Base-by-base conservation (phyloP, 805 yeast genomes). In the Candida taoyuanica region DNA sequence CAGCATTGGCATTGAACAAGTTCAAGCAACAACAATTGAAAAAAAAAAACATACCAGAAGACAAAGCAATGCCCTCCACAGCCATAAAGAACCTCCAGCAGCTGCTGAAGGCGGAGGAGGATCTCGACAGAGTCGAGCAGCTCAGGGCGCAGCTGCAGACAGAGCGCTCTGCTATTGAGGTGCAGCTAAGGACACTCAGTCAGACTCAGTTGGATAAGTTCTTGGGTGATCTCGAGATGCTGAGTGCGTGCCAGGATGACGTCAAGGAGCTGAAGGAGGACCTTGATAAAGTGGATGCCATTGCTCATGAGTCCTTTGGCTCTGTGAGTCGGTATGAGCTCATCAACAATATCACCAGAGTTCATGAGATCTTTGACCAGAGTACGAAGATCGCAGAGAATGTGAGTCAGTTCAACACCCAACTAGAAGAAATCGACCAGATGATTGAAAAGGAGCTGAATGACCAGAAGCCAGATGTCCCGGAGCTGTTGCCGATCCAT, bases 151-250 rank as follows among this genome's bases (percentile, higher is more conserved):
- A 77, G 42, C 60, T 83, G 33, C 43, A 58, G 6, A 80, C 79
- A 46, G 96, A 91, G 53, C 85, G 85, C 56, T 70, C 81, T 0
- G 71, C 83, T 3, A 66, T 87, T 11, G 96, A 86, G 49, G 68
- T 81, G 33, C 50, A 49, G 24, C 33, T 54, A 12, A 76, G 74
- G 37, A 64, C 74, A 12, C 46, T 41, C 23, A 38, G 51, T 3
- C 45, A 48, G 21, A 19, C 25, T 14, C 91, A 87, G 55, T 65
- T 91, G 46, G 78, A 75, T 31, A 62, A 73, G 7, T 72, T 84
- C 2, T 61, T 75, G 47, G 64, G 67, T 1, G 67, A 69, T 29
- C 47, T 72, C 35, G 56, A 65, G n/a, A 45, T 55, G 16, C 50
- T 72, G 31, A 59, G 63, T 20, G 33, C 49, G 5, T 62, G 72